Conservation (phyloP, 495 filamentous ascomycete genomes). For the Hyaloscypha variabilis region DNA sequence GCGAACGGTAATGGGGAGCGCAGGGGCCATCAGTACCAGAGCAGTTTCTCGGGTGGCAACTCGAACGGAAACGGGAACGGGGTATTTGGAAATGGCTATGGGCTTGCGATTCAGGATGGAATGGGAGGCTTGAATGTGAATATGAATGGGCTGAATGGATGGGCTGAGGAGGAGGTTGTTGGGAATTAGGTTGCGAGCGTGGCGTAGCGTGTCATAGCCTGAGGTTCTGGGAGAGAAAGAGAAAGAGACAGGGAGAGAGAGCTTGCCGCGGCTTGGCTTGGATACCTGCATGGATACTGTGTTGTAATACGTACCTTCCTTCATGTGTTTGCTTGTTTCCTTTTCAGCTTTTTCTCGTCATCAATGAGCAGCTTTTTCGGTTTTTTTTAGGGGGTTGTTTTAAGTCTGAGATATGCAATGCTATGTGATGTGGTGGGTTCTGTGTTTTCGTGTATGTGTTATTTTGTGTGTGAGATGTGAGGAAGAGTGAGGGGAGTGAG, state of each 20-base stretch:
- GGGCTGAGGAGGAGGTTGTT: slow-evolving; percentile 59
- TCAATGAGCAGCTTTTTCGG: neutral
- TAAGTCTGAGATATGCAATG: too few species aligned
- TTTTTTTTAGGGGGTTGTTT: neutral
- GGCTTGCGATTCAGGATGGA: slow-evolving; percentile 50
- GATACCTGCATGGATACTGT: slow-evolving; percentile 28
- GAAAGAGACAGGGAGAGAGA: neutral
- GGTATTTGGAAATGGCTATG: slow-evolving; percentile 45
- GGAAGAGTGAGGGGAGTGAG: too few species aligned
- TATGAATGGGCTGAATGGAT: slow-evolving; percentile 48
- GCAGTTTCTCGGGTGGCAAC: slow-evolving; percentile 55
- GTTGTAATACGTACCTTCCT: slow-evolving; percentile 30
- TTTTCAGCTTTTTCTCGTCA: slow-evolving; percentile 3
- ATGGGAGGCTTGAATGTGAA: slow-evolving; percentile 18
- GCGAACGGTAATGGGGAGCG: slow-evolving; percentile 33
- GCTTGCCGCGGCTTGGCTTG: slow-evolving; percentile 22
- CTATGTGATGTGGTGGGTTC: too few species aligned
- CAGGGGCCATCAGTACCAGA: slow-evolving; percentile 57
- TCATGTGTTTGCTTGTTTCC: slow-evolving; percentile 28
- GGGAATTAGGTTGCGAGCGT: slow-evolving; percentile 14
- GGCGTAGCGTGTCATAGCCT: neutral
- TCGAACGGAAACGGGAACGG: slow-evolving; percentile 55
- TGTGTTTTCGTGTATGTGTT: too few species aligned
- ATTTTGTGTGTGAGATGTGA: too few species aligned
- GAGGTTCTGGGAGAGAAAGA: neutral